These are phyloP conservation scores for Podila epicladia DNA, from an alignment of 192 early-diverging fungal genomes.

Conservation along the genomic window DNA sequence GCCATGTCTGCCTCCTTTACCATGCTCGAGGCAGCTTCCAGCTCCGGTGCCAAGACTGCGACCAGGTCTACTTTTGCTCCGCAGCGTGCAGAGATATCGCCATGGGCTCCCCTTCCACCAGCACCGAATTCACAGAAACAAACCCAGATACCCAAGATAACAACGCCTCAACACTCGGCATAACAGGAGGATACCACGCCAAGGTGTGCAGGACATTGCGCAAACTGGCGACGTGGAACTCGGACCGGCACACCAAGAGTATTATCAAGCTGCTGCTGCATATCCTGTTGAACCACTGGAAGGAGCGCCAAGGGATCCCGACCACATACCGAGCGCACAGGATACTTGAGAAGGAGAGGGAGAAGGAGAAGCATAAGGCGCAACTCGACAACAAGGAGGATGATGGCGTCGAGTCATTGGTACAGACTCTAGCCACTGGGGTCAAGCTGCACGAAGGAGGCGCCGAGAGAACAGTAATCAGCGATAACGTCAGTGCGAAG, in stretches of 20 bases:
- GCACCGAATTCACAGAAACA: not conserved
- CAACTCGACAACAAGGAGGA: not conserved
- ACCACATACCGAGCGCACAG: conserved; percentile 19
- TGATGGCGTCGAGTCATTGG: conserved; percentile 11
- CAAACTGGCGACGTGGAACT: conserved; percentile 67
- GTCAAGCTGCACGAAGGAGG: no score
- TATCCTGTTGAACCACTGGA: conserved; percentile 49
- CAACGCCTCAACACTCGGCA: not conserved
- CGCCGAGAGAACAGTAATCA: not conserved
- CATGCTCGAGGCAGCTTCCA: conserved; percentile 59
- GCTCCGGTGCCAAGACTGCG: conserved; percentile 65
- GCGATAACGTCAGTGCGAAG: not conserved
- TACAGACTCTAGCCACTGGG: no score
- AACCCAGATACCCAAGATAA: not conserved
- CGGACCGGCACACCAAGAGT: conserved; percentile 69
- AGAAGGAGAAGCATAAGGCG: not conserved
- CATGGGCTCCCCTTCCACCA: conserved; percentile 32
- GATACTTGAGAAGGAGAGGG: not conserved
- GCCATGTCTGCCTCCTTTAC: conserved; percentile 67
- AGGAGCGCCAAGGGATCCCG: conserved; percentile 49
- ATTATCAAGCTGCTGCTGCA: conserved; percentile 66
- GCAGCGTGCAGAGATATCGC: conserved; percentile 53
- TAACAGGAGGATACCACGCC: conserved; percentile 17
- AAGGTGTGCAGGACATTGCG: conserved; percentile 62
- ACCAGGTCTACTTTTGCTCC: conserved; percentile 70